These are phyloP conservation scores for Aspergillus sojae DNA, from an alignment of 2,329 filamentous ascomycete species.

Conservation along the genomic window DNA sequence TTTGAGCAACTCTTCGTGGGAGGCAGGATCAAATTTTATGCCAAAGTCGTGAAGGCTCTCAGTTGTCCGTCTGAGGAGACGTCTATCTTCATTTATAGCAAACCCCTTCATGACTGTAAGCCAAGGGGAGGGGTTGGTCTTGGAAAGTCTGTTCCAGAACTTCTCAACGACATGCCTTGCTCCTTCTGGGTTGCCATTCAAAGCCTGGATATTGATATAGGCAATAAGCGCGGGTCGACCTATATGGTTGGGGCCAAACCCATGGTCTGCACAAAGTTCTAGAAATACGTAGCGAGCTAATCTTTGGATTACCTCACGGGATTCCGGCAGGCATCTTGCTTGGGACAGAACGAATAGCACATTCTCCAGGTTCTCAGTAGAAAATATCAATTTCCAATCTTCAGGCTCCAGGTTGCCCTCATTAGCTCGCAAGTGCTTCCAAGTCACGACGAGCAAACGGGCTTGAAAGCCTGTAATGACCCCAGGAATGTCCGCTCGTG, in stretches of 20 bases:
- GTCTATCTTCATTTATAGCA: constrained; percentile 60
- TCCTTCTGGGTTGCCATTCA: constrained; percentile 59
- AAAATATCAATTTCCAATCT: constrained; percentile 42
- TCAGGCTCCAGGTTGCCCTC: constrained; percentile 33
- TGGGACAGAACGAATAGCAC: constrained; percentile 43
- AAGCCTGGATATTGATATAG: constrained; percentile 56
- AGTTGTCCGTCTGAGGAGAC: constrained; percentile 59
- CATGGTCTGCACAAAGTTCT: constrained; percentile 40
- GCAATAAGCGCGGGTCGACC: constrained; percentile 43
- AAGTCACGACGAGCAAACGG: constrained; percentile 59
- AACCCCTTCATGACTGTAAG: constrained; percentile 62
- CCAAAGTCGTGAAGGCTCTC: constrained; percentile 55
- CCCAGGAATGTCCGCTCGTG: constrained; percentile 52
- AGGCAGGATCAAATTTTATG: constrained; percentile 49
- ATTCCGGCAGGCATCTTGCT: constrained; percentile 38
- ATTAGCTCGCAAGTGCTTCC: constrained; percentile 59
- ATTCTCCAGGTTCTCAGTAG: constrained; percentile 42
- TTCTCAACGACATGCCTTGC: constrained; percentile 52
- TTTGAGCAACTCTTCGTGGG: constrained; percentile 57
- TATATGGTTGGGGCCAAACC: constrained; percentile 45
- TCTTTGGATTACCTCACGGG: constrained; percentile 41
- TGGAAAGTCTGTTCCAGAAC: constrained; percentile 40
- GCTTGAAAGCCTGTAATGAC: constrained; percentile 69
- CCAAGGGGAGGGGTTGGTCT: constrained; percentile 44
- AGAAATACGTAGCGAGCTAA: constrained; percentile 43